phyloP scores from a whole-genome alignment of 768 basidiomycete genomes.

The Phaeolepiota aurea region DNA sequence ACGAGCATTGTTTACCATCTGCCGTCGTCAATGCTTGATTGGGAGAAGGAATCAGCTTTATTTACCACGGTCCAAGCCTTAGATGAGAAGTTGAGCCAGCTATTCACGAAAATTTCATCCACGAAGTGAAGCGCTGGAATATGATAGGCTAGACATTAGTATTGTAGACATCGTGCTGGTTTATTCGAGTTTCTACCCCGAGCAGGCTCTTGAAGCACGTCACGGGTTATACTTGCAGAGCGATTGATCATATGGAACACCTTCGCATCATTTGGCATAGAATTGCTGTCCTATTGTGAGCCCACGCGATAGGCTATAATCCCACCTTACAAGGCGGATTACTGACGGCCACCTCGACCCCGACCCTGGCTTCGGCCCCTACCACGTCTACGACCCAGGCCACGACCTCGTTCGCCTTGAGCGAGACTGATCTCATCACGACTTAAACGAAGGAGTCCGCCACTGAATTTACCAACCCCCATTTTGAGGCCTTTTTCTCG shows the following conservation, averaged over 20 bases:
- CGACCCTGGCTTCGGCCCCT: background rate
- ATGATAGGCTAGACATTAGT: too few species aligned
- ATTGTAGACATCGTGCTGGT: too few species aligned
- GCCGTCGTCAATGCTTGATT: slow-evolving; percentile 35
- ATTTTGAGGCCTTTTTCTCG: slow-evolving; percentile 62
- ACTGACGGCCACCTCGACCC: too few species aligned
- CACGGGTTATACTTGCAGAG: too few species aligned
- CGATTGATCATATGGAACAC: too few species aligned
- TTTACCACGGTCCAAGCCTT: slow-evolving; percentile 22
- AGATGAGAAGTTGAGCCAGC: slow-evolving; percentile 34
- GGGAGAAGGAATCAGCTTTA: slow-evolving; percentile 21
- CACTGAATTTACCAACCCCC: slow-evolving; percentile 72
- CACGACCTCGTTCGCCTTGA: background rate
- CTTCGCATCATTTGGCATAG: too few species aligned
- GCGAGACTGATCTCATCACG: slow-evolving; percentile 43
- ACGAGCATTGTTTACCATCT: slow-evolving; percentile 38
- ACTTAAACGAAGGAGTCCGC: slow-evolving; percentile 60
- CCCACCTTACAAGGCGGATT: too few species aligned
- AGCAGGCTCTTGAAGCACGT: too few species aligned
- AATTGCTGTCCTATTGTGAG: too few species aligned
- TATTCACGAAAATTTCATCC: slow-evolving; percentile 28
- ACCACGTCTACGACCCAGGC: background rate
- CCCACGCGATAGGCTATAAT: too few species aligned
- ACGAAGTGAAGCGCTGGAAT: too few species aligned
- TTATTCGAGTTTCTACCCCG: too few species aligned